phyloP scores from a whole-genome alignment of 768 basidiomycete species.

The Boletus bicolor region DNA sequence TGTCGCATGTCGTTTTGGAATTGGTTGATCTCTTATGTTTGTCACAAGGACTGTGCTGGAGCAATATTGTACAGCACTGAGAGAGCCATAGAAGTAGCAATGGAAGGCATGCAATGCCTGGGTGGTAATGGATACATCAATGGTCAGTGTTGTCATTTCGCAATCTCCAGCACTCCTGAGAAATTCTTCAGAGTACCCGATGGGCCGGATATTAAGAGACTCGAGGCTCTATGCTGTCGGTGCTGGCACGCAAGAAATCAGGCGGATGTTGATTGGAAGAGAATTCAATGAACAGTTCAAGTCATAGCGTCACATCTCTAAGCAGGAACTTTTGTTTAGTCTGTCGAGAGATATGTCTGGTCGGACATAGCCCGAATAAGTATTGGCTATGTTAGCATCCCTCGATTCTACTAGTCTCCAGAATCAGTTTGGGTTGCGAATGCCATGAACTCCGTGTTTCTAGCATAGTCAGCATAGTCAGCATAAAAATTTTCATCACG shows the following conservation, averaged over 20 bases:
- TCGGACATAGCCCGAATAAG: not conserved
- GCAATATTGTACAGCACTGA: constrained; percentile 94
- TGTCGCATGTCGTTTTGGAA: constrained; percentile 25
- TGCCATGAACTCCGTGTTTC: no score
- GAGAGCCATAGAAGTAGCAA: constrained; percentile 83
- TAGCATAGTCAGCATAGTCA: not conserved
- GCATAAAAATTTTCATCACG: not conserved
- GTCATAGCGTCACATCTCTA: constrained; percentile 9
- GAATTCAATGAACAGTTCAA: constrained; percentile 79
- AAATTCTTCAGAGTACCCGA: constrained; percentile 71
- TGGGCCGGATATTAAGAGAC: constrained; percentile 84
- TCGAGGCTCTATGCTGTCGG: constrained; percentile 89
- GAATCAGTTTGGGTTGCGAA: not conserved
- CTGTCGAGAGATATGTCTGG: not conserved
- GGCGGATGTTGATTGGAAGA: constrained; percentile 90
- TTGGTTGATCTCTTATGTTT: constrained; percentile 6
- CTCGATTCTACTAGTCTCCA: not conserved
- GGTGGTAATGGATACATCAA: constrained; percentile 97
- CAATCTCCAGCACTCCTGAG: not conserved
- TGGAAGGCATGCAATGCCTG: constrained; percentile 90
- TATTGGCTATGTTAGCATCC: not conserved
- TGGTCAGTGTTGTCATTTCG: constrained; percentile 42
- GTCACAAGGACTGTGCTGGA: constrained; percentile 83
- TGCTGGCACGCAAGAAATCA: constrained; percentile 95
- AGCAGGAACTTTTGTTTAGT: not conserved